Evolutionary conservation across 345 rosid genomes (phyloP).

Genomic region (Rhodomyrtus tomentosa): DNA sequence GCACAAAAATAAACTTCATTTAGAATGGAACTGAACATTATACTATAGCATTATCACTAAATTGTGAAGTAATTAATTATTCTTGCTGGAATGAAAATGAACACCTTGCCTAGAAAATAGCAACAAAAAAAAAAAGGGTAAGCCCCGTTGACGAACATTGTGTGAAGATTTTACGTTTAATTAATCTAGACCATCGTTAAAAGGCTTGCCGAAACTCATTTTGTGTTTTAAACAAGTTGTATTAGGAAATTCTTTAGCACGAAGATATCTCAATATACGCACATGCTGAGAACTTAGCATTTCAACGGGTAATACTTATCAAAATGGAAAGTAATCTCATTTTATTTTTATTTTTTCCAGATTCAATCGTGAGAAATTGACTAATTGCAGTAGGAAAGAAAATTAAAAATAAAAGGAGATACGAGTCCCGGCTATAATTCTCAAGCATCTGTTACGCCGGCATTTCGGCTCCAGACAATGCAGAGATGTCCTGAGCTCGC

Average conservation of each 20-base stretch:
- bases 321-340: background rate
- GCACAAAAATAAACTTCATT: background rate
- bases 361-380: background rate
- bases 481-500: background rate
- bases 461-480: background rate
- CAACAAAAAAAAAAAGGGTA: background rate
- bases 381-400: background rate
- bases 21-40: background rate
- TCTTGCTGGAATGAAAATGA: background rate
- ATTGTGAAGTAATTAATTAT: background rate
- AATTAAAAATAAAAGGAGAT: background rate
- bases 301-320: background rate
- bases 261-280: background rate
- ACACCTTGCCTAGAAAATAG: background rate
- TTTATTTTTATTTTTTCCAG: background rate
- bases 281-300: background rate
- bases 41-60: background rate
- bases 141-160: too few relatives aligned
- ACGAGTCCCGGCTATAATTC: background rate
- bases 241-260: background rate
- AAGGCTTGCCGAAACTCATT: background rate
- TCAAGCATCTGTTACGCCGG: background rate
- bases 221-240: background rate
- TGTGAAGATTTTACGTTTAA: too few relatives aligned
- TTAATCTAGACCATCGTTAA: too few relatives aligned